These are phyloP conservation scores for Fraxinus latifolia DNA, from an alignment of 305 asterid species.

Conservation along the genomic window DNA sequence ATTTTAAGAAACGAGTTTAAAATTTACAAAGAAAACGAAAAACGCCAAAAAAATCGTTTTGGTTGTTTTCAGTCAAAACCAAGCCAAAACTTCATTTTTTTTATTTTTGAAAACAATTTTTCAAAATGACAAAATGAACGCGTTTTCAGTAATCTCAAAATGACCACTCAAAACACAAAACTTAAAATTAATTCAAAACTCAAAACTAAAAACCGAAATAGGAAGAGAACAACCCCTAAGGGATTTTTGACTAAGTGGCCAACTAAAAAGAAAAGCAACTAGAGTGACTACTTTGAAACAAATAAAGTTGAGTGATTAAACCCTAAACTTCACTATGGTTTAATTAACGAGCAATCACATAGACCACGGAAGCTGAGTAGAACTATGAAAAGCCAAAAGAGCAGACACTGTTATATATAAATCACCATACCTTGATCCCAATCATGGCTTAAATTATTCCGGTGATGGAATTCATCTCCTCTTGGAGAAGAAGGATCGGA, in stretches of 20 bases:
- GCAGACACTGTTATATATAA: background rate
- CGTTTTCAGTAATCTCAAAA: no score
- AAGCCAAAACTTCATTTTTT: no score
- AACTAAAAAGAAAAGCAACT: background rate
- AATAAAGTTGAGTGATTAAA: background rate
- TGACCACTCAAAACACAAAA: no score
- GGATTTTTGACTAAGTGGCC: background rate
- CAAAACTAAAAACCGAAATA: no score
- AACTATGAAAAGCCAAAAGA: background rate
- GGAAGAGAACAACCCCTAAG: no score
- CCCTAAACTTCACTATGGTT: background rate
- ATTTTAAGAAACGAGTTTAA: no score
- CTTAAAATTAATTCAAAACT: no score
- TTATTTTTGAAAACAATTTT: no score
- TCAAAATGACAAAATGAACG: no score
- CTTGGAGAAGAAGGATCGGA: conserved; percentile 33
- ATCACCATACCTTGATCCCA: conserved; percentile 46
- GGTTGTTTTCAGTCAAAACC: no score
- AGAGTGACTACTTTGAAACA: background rate
- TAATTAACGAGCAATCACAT: background rate
- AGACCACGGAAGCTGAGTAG: background rate
- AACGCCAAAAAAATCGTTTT: no score
- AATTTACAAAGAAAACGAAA: no score
- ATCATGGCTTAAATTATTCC: conserved; percentile 24
- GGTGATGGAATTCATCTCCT: conserved; percentile 18